phyloP scores from a whole-genome alignment of 331 rosid genomes.

The Phaseolus coccineus region DNA sequence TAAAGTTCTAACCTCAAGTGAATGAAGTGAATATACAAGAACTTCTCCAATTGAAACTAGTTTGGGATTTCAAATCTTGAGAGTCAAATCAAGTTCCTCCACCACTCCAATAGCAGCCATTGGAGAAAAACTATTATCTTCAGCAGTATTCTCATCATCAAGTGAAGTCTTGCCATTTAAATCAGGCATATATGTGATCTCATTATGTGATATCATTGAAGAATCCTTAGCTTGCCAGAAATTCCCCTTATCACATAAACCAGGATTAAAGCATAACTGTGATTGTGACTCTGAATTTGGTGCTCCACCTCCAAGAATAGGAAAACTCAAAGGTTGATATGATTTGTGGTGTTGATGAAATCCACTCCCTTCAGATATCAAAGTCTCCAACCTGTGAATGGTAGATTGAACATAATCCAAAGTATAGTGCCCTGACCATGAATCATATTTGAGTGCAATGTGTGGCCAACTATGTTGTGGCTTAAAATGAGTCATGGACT shows the following conservation, averaged over 20 bases:
- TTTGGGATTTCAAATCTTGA: neutral
- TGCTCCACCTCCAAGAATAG: neutral
- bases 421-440: too few relatives aligned
- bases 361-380: neutral
- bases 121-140: neutral
- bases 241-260: neutral
- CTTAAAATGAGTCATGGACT: neutral
- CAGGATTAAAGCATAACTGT: too few relatives aligned
- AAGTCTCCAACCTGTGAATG: neutral
- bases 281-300: neutral
- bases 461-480: too few relatives aligned
- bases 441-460: neutral
- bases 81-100: neutral
- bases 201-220: neutral
- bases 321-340: neutral
- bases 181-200: too few relatives aligned
- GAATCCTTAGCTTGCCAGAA: neutral
- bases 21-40: too few relatives aligned
- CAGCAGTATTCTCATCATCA: neutral
- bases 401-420: neutral
- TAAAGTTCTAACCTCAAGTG: too few relatives aligned
- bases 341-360: neutral
- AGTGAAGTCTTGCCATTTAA: neutral
- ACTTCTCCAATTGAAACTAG: neutral
- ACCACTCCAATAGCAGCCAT: neutral